Evolutionary conservation across 2,329 filamentous ascomycete genomes (phyloP).

Genomic region (Aphanoascus verrucosus): DNA sequence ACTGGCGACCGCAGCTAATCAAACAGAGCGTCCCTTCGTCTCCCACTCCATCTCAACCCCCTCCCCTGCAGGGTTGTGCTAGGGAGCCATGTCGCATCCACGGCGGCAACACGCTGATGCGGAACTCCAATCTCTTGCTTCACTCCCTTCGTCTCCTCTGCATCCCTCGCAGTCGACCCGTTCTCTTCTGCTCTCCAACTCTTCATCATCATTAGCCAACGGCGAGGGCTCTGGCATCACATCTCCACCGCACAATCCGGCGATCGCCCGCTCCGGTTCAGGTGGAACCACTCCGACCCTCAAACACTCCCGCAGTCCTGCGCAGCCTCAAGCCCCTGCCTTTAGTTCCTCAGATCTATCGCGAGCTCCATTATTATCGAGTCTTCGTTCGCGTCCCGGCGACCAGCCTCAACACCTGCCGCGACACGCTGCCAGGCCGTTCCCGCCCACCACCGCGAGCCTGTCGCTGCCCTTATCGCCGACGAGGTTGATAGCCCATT

Average conservation of each 20-base stretch:
- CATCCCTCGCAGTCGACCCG: background rate
- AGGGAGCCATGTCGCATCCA: slow-evolving; percentile 12
- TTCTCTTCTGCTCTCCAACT: background rate
- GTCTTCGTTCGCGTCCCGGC: background rate
- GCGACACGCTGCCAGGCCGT: background rate
- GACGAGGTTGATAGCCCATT: background rate
- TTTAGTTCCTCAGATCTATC: background rate
- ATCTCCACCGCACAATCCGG: background rate
- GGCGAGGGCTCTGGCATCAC: background rate
- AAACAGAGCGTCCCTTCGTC: background rate
- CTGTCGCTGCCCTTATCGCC: background rate
- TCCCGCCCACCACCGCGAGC: background rate
- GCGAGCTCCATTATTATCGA: background rate
- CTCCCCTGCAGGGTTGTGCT: slow-evolving; percentile 7
- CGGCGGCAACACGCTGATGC: slow-evolving; percentile 9
- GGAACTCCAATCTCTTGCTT: slow-evolving; percentile 8
- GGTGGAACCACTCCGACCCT: slow-evolving; percentile 3
- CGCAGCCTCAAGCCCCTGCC: background rate
- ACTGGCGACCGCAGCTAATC: background rate
- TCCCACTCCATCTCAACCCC: background rate
- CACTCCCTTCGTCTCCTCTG: slow-evolving; percentile 2
- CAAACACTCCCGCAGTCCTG: background rate
- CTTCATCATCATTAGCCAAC: background rate
- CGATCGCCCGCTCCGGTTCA: background rate
- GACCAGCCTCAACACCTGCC: background rate